phyloP scores from a whole-genome alignment of 352 stramenopile genomes.

The Globisporangium barbulae region DNA sequence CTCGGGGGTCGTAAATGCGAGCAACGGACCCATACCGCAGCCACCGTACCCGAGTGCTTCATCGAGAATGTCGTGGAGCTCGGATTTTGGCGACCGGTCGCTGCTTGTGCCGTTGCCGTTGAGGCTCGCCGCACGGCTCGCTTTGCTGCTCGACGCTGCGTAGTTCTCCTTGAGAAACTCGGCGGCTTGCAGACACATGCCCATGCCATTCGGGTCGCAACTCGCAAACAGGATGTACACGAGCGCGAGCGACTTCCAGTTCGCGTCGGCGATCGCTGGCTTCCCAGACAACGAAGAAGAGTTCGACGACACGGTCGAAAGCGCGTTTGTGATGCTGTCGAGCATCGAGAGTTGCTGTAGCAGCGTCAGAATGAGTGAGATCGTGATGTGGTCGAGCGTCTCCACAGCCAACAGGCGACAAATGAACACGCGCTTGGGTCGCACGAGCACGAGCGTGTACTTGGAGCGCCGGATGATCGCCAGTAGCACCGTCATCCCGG shows the following conservation, averaged over 20 bases:
- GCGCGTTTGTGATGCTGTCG: conserved; percentile 23
- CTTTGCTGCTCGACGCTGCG: conserved; percentile 5
- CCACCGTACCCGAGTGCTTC: conserved; percentile 67
- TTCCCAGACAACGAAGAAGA: conserved; percentile 25
- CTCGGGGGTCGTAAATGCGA: conserved; percentile 41
- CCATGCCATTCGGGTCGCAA: conserved; percentile 73
- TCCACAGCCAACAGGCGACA: conserved; percentile 69
- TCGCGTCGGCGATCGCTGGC: conserved; percentile 30
- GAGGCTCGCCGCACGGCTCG: conserved; percentile 5
- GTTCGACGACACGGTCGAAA: conserved; percentile 10
- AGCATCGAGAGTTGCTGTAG: conserved; percentile 62
- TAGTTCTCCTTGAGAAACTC: conserved; percentile 77
- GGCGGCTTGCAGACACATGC: conserved; percentile 65
- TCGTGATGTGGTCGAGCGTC: conserved; percentile 72
- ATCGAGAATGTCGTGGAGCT: conserved; percentile 63
- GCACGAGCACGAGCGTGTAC: conserved; percentile 57
- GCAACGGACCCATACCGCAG: conserved; percentile 61
- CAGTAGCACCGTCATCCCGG: conserved; percentile 66
- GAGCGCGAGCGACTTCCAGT: conserved; percentile 71
- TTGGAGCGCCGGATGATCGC: conserved; percentile 67
- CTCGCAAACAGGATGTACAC: conserved; percentile 71
- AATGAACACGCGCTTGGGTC: conserved; percentile 69
- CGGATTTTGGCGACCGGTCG: conserved; percentile 22
- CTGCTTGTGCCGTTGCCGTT: conserved; percentile 10
- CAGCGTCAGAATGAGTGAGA: conserved; percentile 56